Evolutionary conservation across 176 grass and related monocot genomes (phyloP).

Genomic region (Themeda triandra): DNA sequence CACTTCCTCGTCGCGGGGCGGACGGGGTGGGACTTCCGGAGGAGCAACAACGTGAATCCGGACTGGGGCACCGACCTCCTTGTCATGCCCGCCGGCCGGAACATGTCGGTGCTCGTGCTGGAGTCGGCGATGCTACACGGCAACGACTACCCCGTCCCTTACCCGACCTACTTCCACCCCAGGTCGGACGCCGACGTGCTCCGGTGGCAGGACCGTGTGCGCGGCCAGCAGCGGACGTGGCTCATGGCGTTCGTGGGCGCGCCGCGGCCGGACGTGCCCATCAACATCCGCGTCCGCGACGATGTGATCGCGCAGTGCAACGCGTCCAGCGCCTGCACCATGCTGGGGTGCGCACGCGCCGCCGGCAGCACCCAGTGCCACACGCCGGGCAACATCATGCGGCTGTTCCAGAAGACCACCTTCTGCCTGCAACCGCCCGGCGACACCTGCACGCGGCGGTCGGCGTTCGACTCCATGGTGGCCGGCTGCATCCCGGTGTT

Average conservation of each 20-base stretch:
- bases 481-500: slow-evolving; percentile 57
- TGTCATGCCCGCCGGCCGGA: slow-evolving; percentile 34
- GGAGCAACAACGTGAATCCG: slow-evolving; percentile 30
- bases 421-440: slow-evolving; percentile 60
- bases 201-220: slow-evolving; percentile 50
- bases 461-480: slow-evolving; percentile 50
- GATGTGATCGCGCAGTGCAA: slow-evolving; percentile 54
- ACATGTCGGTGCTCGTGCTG: slow-evolving; percentile 68
- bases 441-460: slow-evolving; percentile 46
- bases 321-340: slow-evolving; percentile 25
- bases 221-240: slow-evolving; percentile 18
- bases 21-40: slow-evolving; percentile 62
- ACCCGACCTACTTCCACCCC: slow-evolving; percentile 71
- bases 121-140: slow-evolving; percentile 25
- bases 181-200: slow-evolving; percentile 49
- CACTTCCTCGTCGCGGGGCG: slow-evolving; percentile 65
- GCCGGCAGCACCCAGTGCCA: slow-evolving; percentile 51
- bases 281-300: slow-evolving; percentile 46
- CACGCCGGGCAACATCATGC: slow-evolving; percentile 40
- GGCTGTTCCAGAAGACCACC: slow-evolving; percentile 33
- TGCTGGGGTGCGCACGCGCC: slow-evolving; percentile 37
- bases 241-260: slow-evolving; percentile 65
- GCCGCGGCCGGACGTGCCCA: slow-evolving; percentile 46
- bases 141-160: slow-evolving; percentile 32
- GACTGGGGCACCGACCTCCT: slow-evolving; percentile 65